Base-by-base conservation (phyloP, 2,329 filamentous ascomycete species). In the Cordyceps fumosorosea region DNA sequence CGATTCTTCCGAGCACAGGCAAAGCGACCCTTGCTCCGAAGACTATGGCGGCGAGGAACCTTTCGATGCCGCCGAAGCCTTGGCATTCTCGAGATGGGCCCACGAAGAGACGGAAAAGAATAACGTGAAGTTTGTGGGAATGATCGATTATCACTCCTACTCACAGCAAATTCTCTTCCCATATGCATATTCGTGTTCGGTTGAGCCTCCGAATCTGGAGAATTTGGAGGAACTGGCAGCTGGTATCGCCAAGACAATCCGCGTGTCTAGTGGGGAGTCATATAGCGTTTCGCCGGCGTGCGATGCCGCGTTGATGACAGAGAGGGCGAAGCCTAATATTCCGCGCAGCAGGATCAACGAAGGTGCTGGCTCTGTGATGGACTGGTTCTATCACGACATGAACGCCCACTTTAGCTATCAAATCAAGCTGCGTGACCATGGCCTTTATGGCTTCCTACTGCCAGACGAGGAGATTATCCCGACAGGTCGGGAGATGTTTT, bases 141-240 rank as follows among this genome's bases (percentile, higher is more conserved):
- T 96, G 66, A 72, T 98, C 51, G 95, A 99, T 72, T 81, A 98
- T 29, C 95, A 99, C 75, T 93, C 91, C 1, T 99, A 98, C 74
- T 96, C 91, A 0, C 93, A 99, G 76, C 90, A 97, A 75, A 88
- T 99, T 24, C 81, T 98, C 10, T 97, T 95, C 72, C 95, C 95
- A 0, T 98, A 93, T 73, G 88, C 90, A 5, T 96, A 91, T 75
- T 90, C 90, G 14, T 99, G 95, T 78, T 77, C 80, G 6, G 81
- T 84, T 5, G 80, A 87, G 32, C 93, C 95, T 14, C 93, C 93
- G 0, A 92, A 92, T 44, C 79, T 95, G 18, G 95, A 99, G 75
- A 96, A 96, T 68, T 83, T 99, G 1, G 86, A 96, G 74, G 95
- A 99, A 74, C 82, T 98, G 20, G 95, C 88, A 1, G 83, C 92